Base-by-base conservation (phyloP, 208 protist species). In the Leptomonas seymouri region DNA sequence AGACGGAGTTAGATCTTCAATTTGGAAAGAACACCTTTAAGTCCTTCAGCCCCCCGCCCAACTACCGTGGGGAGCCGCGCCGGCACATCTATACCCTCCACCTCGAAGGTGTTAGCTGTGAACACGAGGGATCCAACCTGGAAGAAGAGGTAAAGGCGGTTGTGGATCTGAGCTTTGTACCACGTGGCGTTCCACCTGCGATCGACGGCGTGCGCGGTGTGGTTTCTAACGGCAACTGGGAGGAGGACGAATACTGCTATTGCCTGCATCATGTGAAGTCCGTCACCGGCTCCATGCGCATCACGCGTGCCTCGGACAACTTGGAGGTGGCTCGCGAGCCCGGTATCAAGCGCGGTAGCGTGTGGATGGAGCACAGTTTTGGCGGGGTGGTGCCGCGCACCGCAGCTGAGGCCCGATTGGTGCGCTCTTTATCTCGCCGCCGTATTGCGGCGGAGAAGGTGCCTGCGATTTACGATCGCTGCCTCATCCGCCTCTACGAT, bases 301-400 rank as follows among this genome's bases (percentile, higher is more conserved):
- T 91, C 25, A 78, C 72, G 9, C 73, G 78, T 36, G 81, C 80
- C 27, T 82, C 86, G 3, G 83, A 86, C 65, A 68, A 74, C 53
- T 49, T 81, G 28, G 81, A 88, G 58, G 31, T 81, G 25, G 69
- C 59, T 3, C 65, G 75, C 34, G 71, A 82, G n/a, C 39, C 75
- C 12, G 57, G 80, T 27, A 28, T 91, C 0, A 67, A 53, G 36
- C 60, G 67, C 25, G 83, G 80, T 14, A 66, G 49, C 39, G 44
- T 81, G 18, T 91, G 83, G 78, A 76, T 89, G 60, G 80, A 89
- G 45, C 83, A 89, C 76, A 63, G 59, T 31, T 89, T 91, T 54
- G 83, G 83, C 27, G 78, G 75, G 46, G 79, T 80, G 12, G 59
- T 91, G 21, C 80, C 86, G 5, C 71, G 68, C 54, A 84, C 41